Percentiles rank a stretch among this genome's conserved stretches.
phyloP scores from a whole-genome alignment of 2,329 filamentous ascomycete species.

The Penicillium sp. region DNA sequence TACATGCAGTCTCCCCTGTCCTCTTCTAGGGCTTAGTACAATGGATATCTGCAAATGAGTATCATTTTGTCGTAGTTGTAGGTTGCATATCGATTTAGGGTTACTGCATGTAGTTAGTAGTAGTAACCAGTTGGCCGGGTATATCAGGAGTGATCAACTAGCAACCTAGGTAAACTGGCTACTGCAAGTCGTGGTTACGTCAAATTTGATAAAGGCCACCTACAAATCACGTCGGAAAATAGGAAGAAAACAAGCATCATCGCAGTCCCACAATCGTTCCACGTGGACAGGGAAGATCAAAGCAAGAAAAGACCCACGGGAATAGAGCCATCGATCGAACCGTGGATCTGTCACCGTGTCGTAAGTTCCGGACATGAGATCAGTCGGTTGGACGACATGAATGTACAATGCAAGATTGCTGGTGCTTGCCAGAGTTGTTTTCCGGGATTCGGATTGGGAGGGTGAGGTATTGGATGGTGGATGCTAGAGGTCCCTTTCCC shows the following conservation, averaged over 20 bases:
- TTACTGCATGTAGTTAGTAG: not conserved
- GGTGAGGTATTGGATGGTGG: not conserved
- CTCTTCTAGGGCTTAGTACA: conserved; percentile 15
- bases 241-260: not conserved
- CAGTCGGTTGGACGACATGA: conserved; percentile 11
- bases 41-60: conserved; percentile 20
- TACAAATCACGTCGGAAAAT: not conserved
- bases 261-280: not conserved
- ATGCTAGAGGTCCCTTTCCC: not conserved
- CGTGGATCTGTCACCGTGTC: not conserved
- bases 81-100: no score
- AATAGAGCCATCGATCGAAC: not conserved
- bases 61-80: not conserved
- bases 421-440: not conserved
- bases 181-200: no score
- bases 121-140: no score
- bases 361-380: conserved; percentile 5
- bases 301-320: not conserved
- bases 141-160: no score
- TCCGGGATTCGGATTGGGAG: not conserved
- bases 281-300: not conserved
- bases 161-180: no score
- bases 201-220: no score
- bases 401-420: conserved; percentile 12
- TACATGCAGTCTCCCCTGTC: conserved; percentile 17